These are phyloP conservation scores for Rhamnella rubrinervis DNA, from an alignment of 331 rosid species.

Conservation along the genomic window DNA sequence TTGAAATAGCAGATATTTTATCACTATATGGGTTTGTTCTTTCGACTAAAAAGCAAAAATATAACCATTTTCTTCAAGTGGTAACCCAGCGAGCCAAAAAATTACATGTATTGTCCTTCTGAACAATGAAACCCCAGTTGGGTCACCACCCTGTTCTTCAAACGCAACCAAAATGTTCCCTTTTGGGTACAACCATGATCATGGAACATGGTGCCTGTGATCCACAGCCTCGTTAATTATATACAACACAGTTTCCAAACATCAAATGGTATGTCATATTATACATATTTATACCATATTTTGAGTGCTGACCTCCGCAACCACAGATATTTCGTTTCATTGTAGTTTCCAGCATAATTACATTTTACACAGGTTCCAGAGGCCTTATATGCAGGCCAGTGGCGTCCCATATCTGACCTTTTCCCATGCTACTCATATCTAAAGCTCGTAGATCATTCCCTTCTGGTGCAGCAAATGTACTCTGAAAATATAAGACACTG, in stretches of 20 bases:
- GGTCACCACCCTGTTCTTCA: slow-evolving; percentile 53
- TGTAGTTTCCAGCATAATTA: slow-evolving; percentile 5
- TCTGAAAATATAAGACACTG: not conserved
- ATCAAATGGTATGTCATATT: not conserved
- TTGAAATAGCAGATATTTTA: no score
- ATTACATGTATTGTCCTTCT: slow-evolving; percentile 13
- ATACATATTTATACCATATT: not conserved
- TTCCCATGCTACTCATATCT: slow-evolving; percentile 1
- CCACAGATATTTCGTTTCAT: not conserved
- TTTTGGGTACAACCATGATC: slow-evolving; percentile 32
- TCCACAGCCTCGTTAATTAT: not conserved
- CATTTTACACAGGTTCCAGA: not conserved
- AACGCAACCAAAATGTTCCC: slow-evolving; percentile 41
- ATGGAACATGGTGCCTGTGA: slow-evolving; percentile 45
- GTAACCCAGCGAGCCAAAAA: no score
- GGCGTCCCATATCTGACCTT: not conserved
- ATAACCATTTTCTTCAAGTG: no score
- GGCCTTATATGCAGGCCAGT: not conserved
- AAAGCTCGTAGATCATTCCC: slow-evolving; percentile 1
- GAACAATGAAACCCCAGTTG: slow-evolving; percentile 29
- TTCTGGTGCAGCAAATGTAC: not conserved
- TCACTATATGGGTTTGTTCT: no score
- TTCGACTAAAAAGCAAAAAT: no score
- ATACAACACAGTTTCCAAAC: not conserved
- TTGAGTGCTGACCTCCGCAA: slow-evolving; percentile 8